These are phyloP conservation scores for Poa annua DNA, from an alignment of 176 grass and related monocot species.

Conservation along the genomic window DNA sequence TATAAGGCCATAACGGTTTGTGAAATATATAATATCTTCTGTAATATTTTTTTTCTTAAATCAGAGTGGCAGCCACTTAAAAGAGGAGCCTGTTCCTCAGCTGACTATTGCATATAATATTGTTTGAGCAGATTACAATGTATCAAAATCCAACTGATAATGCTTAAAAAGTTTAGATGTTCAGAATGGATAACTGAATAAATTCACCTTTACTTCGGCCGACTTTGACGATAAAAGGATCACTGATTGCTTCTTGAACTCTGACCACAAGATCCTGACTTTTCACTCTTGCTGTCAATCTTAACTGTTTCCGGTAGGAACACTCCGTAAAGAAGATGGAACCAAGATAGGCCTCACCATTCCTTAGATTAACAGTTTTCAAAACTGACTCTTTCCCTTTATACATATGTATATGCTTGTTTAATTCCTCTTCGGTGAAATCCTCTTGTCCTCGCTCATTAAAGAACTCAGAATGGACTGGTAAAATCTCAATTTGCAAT, in stretches of 20 bases:
- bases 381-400: slow-evolving; percentile 26
- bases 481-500: slow-evolving; percentile 33
- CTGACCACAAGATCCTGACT: background rate
- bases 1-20: background rate
- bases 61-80: background rate
- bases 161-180: background rate
- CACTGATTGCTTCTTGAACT: slow-evolving; percentile 29
- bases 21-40: background rate
- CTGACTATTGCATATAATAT: background rate
- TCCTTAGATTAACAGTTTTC: background rate
- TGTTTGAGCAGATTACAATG: background rate
- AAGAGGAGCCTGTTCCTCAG: background rate
- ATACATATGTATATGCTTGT: background rate
- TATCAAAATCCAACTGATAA: background rate
- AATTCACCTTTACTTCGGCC: slow-evolving; percentile 10
- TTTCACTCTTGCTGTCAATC: slow-evolving; percentile 35
- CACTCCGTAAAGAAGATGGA: background rate
- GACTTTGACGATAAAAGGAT: slow-evolving; percentile 1
- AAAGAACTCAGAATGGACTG: slow-evolving; percentile 26
- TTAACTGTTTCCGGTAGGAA: background rate
- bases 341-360: background rate
- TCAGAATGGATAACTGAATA: background rate
- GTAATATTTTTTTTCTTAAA: background rate
- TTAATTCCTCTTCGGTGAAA: slow-evolving; percentile 24
- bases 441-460: background rate